These are phyloP conservation scores for Kazachstania martiniae DNA, from an alignment of 805 yeast species.

Conservation along the genomic window DNA sequence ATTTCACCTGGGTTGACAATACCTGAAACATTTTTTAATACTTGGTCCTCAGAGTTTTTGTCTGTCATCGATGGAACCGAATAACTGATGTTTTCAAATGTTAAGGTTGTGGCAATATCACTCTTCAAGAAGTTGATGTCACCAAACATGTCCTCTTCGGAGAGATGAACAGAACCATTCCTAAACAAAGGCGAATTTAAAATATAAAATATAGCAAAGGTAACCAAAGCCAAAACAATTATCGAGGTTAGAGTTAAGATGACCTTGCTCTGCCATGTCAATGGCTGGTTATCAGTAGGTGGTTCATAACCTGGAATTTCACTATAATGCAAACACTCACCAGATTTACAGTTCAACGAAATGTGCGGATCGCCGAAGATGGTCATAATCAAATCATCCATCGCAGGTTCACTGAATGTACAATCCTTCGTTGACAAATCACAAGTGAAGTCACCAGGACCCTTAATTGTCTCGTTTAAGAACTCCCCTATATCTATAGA, in stretches of 20 bases:
- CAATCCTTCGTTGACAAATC: slow-evolving; percentile 53
- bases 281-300: slow-evolving; percentile 36
- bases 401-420: slow-evolving; percentile 84
- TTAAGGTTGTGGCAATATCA: slow-evolving; percentile 53
- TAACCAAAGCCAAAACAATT: slow-evolving; percentile 26
- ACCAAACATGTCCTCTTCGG: slow-evolving; percentile 16
- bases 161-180: slow-evolving; percentile 15
- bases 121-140: slow-evolving; percentile 40
- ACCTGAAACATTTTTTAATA: slow-evolving; percentile 62
- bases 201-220: slow-evolving; percentile 34
- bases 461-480: slow-evolving; percentile 75
- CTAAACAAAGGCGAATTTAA: slow-evolving; percentile 52
- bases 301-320: slow-evolving; percentile 83
- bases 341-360: slow-evolving; percentile 67
- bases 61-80: slow-evolving; percentile 6
- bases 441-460: slow-evolving; percentile 90
- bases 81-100: slow-evolving; percentile 68
- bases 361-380: slow-evolving; percentile 95
- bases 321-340: slow-evolving; percentile 87
- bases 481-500: slow-evolving; percentile 93
- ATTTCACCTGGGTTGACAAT: slow-evolving; percentile 78
- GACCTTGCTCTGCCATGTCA: slow-evolving; percentile 32
- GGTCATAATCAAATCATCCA: slow-evolving; percentile 81
- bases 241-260: slow-evolving; percentile 32
- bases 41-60: slow-evolving; percentile 20